Base-by-base conservation (phyloP, 768 basidiomycete genomes). In the Leucosporidium scottii region DNA sequence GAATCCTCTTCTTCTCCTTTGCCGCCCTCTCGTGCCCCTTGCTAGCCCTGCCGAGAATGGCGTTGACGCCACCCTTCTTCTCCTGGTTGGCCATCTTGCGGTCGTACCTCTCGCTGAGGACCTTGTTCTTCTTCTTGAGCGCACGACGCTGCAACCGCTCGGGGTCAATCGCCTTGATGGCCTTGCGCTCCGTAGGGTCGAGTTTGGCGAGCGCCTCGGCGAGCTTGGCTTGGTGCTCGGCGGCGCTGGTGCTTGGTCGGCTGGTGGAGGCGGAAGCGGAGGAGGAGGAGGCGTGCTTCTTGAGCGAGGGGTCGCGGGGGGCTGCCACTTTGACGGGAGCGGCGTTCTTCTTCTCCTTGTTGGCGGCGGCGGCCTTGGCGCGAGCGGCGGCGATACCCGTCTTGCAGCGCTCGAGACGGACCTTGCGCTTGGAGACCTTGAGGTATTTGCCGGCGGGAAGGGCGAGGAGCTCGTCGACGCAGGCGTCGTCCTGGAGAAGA, bases 391-490 rank as follows among this genome's bases (percentile, higher is more conserved):
- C 81, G 25, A 84, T 80, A 28, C 85, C 60, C n/a, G 85, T 86
- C 77, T 91, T 94, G 81, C 92, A 97, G 48, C 89, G 85, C 76
- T 97, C 89, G 4, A 97, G 85, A 27, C 94, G 87, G 4, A 97
- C 82, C 74, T 87, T 91, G 71, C 92, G 90, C 78, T 94, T 96
- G 23, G 90, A 91, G 75, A 97, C 91, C 76, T 89, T 91, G 77
- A 97, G 85, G 54, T 64, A 58, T 72, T 87, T 88, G 55, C 77
- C 80, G 23, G 84, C 81, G 56, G 91, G 87, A 23, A 97, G 79
- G 0, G 90, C 90, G 47, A 99, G 81, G 54, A 97, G 78, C 79
- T 97, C 92, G 76, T 99, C 94, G 0, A 96, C 91, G 76, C 90
- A 92, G 77, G 87, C 86, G 1, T 86, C 86, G 72, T 96, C 91